These are phyloP conservation scores for Nicotiana attenuata DNA, from an alignment of 257 asterid species.

Conservation along the genomic window DNA sequence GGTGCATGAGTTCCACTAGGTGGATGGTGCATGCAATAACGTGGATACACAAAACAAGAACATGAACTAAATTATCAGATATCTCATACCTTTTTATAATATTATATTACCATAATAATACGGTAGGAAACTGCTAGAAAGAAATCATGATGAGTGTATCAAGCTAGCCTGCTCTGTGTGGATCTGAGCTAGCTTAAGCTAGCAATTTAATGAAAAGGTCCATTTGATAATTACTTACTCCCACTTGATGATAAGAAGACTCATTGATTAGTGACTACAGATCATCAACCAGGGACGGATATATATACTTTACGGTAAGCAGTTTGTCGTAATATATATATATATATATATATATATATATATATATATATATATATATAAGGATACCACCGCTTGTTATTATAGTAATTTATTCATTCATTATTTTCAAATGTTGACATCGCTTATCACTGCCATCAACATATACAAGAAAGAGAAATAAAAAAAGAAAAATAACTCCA, in stretches of 20 bases:
- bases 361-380: too few species aligned
- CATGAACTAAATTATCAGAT: neutral
- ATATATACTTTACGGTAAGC: too few species aligned
- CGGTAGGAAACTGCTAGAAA: neutral
- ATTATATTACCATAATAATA: neutral
- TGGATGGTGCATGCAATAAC: constrained; percentile 1
- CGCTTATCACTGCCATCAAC: too few species aligned
- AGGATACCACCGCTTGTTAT: too few species aligned
- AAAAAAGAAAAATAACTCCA: neutral
- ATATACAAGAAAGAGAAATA: neutral
- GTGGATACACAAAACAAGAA: constrained; percentile 5
- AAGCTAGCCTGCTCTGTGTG: neutral
- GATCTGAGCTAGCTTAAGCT: neutral
- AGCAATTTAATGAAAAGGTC: neutral
- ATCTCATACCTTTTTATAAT: neutral
- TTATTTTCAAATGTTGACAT: too few species aligned
- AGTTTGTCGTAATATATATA: too few species aligned
- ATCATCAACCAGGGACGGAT: neutral
- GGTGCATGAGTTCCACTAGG: neutral
- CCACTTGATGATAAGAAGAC: neutral
- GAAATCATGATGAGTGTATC: neutral
- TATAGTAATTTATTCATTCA: too few species aligned
- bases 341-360: too few species aligned
- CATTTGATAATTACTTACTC: neutral
- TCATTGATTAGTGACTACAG: neutral